phyloP scores from a whole-genome alignment of 2,329 filamentous ascomycete genomes.

The Fusarium globosum region DNA sequence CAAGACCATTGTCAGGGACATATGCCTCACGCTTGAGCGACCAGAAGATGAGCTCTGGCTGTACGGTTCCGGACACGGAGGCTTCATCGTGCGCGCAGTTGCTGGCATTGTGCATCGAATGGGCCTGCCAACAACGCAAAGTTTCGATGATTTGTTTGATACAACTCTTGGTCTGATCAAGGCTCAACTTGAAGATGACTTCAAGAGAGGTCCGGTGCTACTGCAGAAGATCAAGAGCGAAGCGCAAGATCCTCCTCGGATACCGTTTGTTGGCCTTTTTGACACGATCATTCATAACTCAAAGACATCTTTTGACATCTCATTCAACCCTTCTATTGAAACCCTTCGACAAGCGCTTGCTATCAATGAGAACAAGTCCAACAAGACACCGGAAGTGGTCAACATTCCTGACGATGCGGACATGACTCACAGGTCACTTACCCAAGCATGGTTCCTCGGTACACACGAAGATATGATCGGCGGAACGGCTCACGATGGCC shows the following conservation, averaged over 20 bases:
- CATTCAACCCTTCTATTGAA: constrained; percentile 30
- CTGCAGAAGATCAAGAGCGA: constrained; percentile 24
- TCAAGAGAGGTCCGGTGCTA: constrained; percentile 23
- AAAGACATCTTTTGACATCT: constrained; percentile 31
- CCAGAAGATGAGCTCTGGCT: constrained; percentile 42
- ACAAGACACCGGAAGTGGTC: constrained; percentile 9
- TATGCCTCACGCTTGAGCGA: constrained; percentile 25
- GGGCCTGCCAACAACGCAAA: constrained; percentile 18
- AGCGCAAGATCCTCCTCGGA: constrained; percentile 19
- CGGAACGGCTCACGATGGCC: constrained; percentile 32
- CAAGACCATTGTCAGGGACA: constrained; percentile 35
- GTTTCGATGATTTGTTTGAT: constrained; percentile 38
- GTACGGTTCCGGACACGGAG: constrained; percentile 41
- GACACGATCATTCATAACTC: constrained; percentile 26
- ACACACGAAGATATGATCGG: constrained; percentile 40
- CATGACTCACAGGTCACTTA: constrained; percentile 22
- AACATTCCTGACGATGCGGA: constrained; percentile 14
- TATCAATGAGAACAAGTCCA: constrained; percentile 36
- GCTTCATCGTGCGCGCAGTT: constrained; percentile 37
- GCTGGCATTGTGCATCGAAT: constrained; percentile 39
- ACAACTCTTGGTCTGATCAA: constrained; percentile 33
- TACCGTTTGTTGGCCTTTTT: constrained; percentile 41
- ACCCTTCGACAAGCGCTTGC: constrained; percentile 39
- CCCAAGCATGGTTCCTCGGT: constrained; percentile 42
- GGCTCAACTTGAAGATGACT: constrained; percentile 38